phyloP scores from a whole-genome alignment of 768 basidiomycete species.

The Phallus indusiatus region DNA sequence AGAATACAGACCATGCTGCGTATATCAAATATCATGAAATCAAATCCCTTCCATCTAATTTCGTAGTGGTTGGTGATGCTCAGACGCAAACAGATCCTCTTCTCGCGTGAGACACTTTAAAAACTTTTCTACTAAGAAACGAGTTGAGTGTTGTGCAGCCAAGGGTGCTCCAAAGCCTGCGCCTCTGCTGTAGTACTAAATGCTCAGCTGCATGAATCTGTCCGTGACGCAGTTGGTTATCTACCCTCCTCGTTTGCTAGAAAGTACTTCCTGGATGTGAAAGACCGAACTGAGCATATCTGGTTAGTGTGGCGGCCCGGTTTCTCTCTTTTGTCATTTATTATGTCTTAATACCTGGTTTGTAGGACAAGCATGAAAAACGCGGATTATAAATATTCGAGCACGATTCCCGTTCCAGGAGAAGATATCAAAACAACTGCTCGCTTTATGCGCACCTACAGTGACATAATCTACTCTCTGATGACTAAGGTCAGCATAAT shows the following conservation, averaged over 20 bases:
- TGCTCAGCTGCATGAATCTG: not conserved
- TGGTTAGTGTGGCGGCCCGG: not conserved
- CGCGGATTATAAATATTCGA: not conserved
- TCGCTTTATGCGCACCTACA: not conserved
- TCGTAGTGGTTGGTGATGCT: not conserved
- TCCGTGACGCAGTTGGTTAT: not conserved
- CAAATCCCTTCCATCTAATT: not conserved
- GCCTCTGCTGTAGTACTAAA: not conserved
- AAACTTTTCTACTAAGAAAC: not conserved
- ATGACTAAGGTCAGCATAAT: not conserved
- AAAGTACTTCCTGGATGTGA: not conserved
- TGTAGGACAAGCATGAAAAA: not conserved
- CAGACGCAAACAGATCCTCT: not conserved
- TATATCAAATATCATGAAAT: not conserved
- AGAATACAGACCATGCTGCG: not conserved
- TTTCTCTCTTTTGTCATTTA: not conserved
- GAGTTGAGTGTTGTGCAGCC: not conserved
- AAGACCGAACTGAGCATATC: conserved; percentile 6
- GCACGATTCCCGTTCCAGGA: not conserved
- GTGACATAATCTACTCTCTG: not conserved
- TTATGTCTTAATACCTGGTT: too few relatives aligned
- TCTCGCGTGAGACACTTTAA: not conserved
- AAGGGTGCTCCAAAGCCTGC: not conserved
- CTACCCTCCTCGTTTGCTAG: not conserved
- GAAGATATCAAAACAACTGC: not conserved